Percentiles rank a stretch among this genome's conserved stretches.
Evolutionary conservation across 2,329 filamentous ascomycete genomes (phyloP).

Genomic region (Aureobasidium pullulans): DNA sequence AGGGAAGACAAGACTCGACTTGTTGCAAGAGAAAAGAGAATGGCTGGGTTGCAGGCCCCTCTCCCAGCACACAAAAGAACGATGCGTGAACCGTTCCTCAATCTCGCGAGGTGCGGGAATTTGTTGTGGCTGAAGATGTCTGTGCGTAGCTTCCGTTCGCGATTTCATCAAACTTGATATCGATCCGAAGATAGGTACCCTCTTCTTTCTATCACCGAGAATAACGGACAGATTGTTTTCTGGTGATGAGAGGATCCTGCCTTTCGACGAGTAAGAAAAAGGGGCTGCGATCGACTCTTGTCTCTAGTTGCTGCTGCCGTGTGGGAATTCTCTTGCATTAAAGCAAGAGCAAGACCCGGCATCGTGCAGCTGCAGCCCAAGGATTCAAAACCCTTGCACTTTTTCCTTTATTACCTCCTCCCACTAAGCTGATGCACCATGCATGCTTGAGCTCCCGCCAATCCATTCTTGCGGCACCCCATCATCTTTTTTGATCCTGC

Average conservation of each 20-base stretch:
- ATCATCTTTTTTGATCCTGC: conserved; percentile 10
- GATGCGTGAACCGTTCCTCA: conserved; percentile 8
- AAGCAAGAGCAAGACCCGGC: not conserved
- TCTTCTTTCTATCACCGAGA: not conserved
- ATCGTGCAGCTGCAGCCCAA: not conserved
- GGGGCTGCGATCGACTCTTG: not conserved
- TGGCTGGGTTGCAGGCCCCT: conserved; percentile 1
- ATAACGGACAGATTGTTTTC: conserved; percentile 3
- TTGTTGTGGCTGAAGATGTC: conserved; percentile 6
- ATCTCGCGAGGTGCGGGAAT: conserved; percentile 11
- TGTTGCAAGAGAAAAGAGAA: not conserved
- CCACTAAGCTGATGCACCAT: not conserved
- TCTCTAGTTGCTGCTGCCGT: not conserved
- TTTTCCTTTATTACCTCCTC: conserved; percentile 6
- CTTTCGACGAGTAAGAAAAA: conserved; percentile 5
- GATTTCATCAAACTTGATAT: conserved; percentile 7
- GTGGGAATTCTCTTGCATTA: not conserved
- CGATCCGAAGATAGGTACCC: not conserved
- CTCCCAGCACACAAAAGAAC: not conserved
- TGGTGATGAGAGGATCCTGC: not conserved
- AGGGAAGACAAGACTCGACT: not conserved
- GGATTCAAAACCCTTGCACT: conserved; percentile 1
- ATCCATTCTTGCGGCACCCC: conserved; percentile 4
- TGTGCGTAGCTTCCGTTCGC: conserved; percentile 1
- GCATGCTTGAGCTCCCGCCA: not conserved